A percentile compares a stretch with the other conserved stretches of the same genome.
These are phyloP conservation scores for Mycosphaerelloides madeirae DNA, from an alignment of 2,329 filamentous ascomycete genomes.

Conservation along the genomic window DNA sequence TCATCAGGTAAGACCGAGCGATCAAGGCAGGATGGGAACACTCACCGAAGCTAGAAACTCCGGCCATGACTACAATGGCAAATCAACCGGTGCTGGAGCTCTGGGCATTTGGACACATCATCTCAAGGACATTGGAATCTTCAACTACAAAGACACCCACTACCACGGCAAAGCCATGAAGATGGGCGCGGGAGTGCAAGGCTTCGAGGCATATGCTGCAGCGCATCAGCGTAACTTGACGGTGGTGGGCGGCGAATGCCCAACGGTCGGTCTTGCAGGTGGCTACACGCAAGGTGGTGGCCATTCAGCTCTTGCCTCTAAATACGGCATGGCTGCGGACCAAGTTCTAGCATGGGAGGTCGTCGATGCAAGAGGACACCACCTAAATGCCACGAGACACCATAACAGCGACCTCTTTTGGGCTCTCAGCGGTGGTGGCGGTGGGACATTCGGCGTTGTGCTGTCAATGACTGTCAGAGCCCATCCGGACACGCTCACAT, in stretches of 20 bases:
- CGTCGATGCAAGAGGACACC: conserved; percentile 48
- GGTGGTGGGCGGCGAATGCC: conserved; percentile 51
- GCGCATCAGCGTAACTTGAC: conserved; percentile 44
- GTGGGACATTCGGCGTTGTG: conserved; percentile 54
- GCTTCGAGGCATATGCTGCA: conserved; percentile 45
- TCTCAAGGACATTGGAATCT: conserved; percentile 47
- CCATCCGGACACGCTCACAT: conserved; percentile 42
- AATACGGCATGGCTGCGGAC: conserved; percentile 57
- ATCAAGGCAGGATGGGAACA: too few species aligned
- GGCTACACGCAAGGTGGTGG: conserved; percentile 60
- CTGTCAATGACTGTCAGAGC: conserved; percentile 52
- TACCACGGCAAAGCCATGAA: conserved; percentile 52
- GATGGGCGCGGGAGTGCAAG: conserved; percentile 51
- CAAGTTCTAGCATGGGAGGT: conserved; percentile 47
- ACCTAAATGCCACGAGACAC: conserved; percentile 45
- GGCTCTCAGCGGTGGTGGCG: conserved; percentile 58
- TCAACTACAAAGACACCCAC: conserved; percentile 34
- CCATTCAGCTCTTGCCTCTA: conserved; percentile 50
- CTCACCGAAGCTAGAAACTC: conserved; percentile 28
- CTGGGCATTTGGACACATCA: conserved; percentile 55
- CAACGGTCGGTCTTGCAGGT: conserved; percentile 55
- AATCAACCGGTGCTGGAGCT: conserved; percentile 58
- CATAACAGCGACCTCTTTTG: conserved; percentile 58
- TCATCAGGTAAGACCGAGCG: conserved; percentile 29
- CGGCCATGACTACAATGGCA: conserved; percentile 47